Base-by-base conservation (phyloP, 2,329 filamentous ascomycete genomes). In the Diaporthe sp. region DNA sequence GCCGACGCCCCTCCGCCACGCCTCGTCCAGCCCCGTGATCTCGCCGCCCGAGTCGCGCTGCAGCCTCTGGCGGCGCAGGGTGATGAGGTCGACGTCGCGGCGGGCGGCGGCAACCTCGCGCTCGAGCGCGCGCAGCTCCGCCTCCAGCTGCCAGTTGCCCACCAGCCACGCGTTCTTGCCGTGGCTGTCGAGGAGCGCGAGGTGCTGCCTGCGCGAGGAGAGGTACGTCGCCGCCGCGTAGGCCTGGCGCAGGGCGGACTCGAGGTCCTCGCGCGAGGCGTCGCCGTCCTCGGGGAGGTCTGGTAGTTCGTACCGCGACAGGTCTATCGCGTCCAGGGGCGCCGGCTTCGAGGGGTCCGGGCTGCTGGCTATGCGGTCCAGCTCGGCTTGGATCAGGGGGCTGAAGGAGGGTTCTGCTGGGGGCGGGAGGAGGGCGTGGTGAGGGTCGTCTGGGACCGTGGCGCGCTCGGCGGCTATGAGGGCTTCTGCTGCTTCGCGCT, bases 121-220 rank as follows among this genome's bases (percentile, higher is more conserved):
- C 87, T 98, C 96, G 37, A 97, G 81, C 17, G 84, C 84, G 70
- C 89, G 88, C 71, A 97, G 84, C 57, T 95, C 90, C 58, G 91
- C 90, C 85, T 98, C 96, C 28, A 95, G 84, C 79, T 94, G 92
- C 80, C 93, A 91, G 84, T 99, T 99, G 8, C 91, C 91, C 12
- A 98, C 90, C 73, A 99, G 88, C 96, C 97, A 98, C 13, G 95
- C 93, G 83, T 98, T 98, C 85, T 95, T 95, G 79, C 96, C 97
- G 84, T 93, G 93, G 70, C 89, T 89, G 80, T 97, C 94, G 28
- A 98, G 90, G n/a, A 98, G 88, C 1, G 88, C 86, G 25, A 98
- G 90, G 84, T 91, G 88, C 44, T 87, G 80, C 49, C 86, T 83
- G 4, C 91, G 89, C n/a, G 84, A 81, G 17, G 82, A 78, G 17